A percentile compares a stretch with the other conserved stretches of the same genome.
Conservation (phyloP, 2,329 filamentous ascomycete genomes). For the Trichoderma asperellum region DNA sequence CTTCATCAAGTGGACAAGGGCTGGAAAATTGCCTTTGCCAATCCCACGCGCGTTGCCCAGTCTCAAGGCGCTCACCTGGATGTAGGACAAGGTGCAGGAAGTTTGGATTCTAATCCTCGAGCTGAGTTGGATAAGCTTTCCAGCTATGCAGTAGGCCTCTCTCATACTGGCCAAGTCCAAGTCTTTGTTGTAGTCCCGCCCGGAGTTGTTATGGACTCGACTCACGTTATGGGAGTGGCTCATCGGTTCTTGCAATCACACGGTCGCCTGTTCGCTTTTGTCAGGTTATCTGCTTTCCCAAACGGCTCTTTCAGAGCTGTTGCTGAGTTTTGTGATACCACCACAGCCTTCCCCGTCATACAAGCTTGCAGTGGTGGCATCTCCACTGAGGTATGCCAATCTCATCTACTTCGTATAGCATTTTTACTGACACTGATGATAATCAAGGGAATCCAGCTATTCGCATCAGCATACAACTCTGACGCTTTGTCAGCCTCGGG, state of each 20-base stretch:
- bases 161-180: slow-evolving; percentile 38
- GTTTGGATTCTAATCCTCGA: not conserved
- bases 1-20: slow-evolving; percentile 48
- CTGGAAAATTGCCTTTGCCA: slow-evolving; percentile 46
- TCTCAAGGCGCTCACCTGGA: slow-evolving; percentile 1
- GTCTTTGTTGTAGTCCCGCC: slow-evolving; percentile 36
- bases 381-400: slow-evolving; percentile 36
- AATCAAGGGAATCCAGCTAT: slow-evolving; percentile 35
- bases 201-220: slow-evolving; percentile 31
- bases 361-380: slow-evolving; percentile 40
- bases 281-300: slow-evolving; percentile 46
- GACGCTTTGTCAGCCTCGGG: slow-evolving; percentile 23
- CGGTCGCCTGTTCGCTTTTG: slow-evolving; percentile 58
- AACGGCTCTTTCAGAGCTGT: slow-evolving; percentile 52
- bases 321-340: slow-evolving; percentile 58
- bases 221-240: slow-evolving; percentile 44
- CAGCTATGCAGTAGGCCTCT: not conserved
- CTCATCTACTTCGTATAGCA: not conserved
- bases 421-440: not conserved
- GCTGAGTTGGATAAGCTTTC: not conserved
- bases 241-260: slow-evolving; percentile 48
- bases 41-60: not conserved
- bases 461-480: slow-evolving; percentile 31
- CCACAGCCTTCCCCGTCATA: slow-evolving; percentile 48
- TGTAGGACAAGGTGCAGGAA: not conserved